A percentile compares a stretch with the other conserved stretches of the same genome.
Evolutionary conservation across 305 asterid species (phyloP).

Genomic region (Solanum aculeatissimum): DNA sequence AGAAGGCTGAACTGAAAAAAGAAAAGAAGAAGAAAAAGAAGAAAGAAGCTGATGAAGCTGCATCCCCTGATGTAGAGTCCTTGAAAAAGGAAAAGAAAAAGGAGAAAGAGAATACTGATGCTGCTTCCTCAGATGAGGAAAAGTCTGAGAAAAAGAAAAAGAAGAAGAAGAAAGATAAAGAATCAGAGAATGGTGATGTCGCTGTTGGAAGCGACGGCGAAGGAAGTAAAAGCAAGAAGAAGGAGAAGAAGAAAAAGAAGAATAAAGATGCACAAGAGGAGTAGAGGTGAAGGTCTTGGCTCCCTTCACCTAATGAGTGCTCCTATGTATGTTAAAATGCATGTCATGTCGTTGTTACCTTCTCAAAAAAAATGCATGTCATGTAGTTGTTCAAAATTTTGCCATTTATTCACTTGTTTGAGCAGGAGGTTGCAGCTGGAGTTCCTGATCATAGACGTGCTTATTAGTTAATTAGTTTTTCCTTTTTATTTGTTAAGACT

Average conservation of each 20-base stretch:
- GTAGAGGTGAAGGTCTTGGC: not conserved
- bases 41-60: slow-evolving; percentile 21
- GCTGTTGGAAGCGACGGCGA: slow-evolving; percentile 23
- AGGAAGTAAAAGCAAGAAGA: slow-evolving; percentile 35
- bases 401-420: not conserved
- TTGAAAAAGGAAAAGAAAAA: slow-evolving; percentile 33
- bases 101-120: slow-evolving; percentile 13
- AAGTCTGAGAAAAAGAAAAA: slow-evolving; percentile 57
- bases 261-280: slow-evolving; percentile 31
- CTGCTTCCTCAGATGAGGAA: slow-evolving; percentile 28
- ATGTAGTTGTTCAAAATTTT: not conserved
- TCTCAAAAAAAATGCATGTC: not conserved
- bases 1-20: slow-evolving; percentile 21
- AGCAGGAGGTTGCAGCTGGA: not conserved
- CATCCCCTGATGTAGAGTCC: slow-evolving; percentile 22
- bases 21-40: slow-evolving; percentile 68
- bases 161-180: slow-evolving; percentile 42
- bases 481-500: not conserved
- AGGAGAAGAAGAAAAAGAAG: slow-evolving; percentile 48
- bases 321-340: not conserved
- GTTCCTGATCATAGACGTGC: not conserved
- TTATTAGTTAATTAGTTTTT: not conserved
- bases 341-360: not conserved
- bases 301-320: not conserved
- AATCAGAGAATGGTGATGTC: slow-evolving; percentile 39